Evolutionary conservation across 164 flowering plant genomes (phyloP), one percentile per base, ranked within the genome.

Genomic region (Umbellularia californica): DNA sequence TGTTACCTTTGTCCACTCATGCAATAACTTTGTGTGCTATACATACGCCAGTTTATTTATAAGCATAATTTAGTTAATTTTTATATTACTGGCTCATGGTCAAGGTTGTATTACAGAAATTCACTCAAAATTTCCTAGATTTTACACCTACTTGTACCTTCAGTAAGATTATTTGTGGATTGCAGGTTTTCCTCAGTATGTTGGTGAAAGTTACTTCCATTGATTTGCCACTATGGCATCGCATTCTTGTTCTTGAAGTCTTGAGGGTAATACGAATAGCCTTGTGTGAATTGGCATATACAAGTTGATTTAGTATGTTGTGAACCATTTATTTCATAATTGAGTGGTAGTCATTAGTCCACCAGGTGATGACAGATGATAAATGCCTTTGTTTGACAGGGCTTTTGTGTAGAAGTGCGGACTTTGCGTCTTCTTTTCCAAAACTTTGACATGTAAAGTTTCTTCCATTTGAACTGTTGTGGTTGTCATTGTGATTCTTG

Each of bases 151-250:
- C n/a, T 30, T 17, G 60, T 64, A 24, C 51, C 25, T 69, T 30
- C n/a, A 69, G 10, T 41, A 47, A 69, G 24, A 69, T 27, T 22
- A 3, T 22, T 41, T 78, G 24, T 73, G 28, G 65, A 70, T n/a
- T 81, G 79, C 90, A 96, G 99, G 99, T 96, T 77, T 96, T 96
- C 77, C 97, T 96, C 65, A 96, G 92, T 81, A 94, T 96, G 98
- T 79, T 96, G 74, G 84, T 94, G 76, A 92, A 86, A 79, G 86
- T 88, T 75, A 90, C 88, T 65, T 78, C 90, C 77, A 93, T 92
- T 65, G 98, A 94, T 83, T 81, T 94, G 79, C 97, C 98, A 66
- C 80, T 96, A 52, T 96, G 99, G 99, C 99, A 94, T 82, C 94
- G 90, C 24, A 96, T 96, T 81, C 98, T 96, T 80, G 99, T 96